Base-by-base conservation (phyloP, 2,329 filamentous ascomycete genomes). In the Neonectria hederae region DNA sequence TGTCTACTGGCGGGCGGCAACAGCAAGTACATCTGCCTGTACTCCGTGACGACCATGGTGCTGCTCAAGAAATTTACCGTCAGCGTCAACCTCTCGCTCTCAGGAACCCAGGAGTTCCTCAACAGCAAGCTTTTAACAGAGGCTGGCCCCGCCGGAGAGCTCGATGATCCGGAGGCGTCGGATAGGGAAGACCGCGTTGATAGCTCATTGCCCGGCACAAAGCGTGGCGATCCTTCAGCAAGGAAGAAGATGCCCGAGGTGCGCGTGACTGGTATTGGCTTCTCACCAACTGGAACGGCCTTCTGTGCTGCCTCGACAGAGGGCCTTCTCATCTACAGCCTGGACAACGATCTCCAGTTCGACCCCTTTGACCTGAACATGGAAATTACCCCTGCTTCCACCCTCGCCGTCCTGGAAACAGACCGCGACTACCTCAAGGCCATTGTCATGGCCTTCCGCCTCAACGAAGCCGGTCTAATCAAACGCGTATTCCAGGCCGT, bases 11-110 rank as follows among this genome's bases (percentile, higher is more conserved):
- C 95, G 1, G 94, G 89, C 52, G 96, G 96, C 32, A 97, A 96
- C 83, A 97, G 94, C 89, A 99, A 99, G 82, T 97, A 97, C 78
- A 97, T 99, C 56, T 98, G 96, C 76, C 80, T 99, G 62, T 99
- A 99, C 80, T 95, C 97, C n/a, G 93, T 97, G 32, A 89, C 90
- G 62, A 97, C 95, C 0, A 94, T 96, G 77, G 93, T 96, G 0
- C 83, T 99, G 11, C 83, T 98, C 60, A 97, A 97, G 78, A 97
- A 97, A 76, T 99, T 92, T 76, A 97, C 95, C 2, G 94, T 98
- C 74, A 97, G 93, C 72, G 88, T 97, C 74, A 99, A 99, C 78
- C 84, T 97, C n/a, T 97, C 94, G 2, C 83, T 99, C 3, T 94
- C 97, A 21, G 96, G 96, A 51, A 99, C 96, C 1, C 95, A 98